A percentile compares a stretch with the other conserved stretches of the same genome.
Evolutionary conservation across 805 yeast genomes (phyloP).

Genomic region (Kregervanrija delftensis): DNA sequence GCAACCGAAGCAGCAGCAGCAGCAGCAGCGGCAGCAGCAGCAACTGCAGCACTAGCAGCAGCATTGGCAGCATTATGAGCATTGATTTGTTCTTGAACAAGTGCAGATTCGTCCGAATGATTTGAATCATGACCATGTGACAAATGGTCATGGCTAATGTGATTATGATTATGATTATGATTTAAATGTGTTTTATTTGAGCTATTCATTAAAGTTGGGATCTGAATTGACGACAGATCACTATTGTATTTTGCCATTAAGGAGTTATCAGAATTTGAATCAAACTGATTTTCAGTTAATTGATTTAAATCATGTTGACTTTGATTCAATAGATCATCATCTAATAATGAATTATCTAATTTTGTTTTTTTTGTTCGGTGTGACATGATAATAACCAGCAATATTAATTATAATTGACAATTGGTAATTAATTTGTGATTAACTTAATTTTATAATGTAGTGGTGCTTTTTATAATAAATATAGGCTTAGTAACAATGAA

Average conservation of each 20-base stretch:
- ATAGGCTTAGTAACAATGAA: no score
- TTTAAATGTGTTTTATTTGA: neutral
- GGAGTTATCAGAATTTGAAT: no score
- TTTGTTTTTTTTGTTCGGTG: conserved; percentile 17
- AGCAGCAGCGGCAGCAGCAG: conserved; percentile 9
- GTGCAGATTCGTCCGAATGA: conserved; percentile 1
- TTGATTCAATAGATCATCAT: conserved; percentile 19
- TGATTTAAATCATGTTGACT: conserved; percentile 13
- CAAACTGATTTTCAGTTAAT: no score
- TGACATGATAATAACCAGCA: conserved; percentile 7
- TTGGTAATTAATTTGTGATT: no score
- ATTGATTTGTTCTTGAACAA: conserved; percentile 2
- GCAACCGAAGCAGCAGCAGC: conserved; percentile 8
- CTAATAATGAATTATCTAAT: conserved; percentile 17
- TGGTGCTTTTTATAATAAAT: no score
- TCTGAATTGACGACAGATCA: no score
- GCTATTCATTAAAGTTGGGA: no score
- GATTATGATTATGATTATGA: conserved; percentile 4
- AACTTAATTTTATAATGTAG: no score
- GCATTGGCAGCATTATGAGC: conserved; percentile 20
- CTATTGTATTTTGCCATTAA: no score
- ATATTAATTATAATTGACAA: no score
- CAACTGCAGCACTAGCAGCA: conserved; percentile 8
- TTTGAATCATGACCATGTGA: neutral
- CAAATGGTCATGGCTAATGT: neutral